Conservation (phyloP, 2,329 filamentous ascomycete species). For the Ophiosphaerella narmari region DNA sequence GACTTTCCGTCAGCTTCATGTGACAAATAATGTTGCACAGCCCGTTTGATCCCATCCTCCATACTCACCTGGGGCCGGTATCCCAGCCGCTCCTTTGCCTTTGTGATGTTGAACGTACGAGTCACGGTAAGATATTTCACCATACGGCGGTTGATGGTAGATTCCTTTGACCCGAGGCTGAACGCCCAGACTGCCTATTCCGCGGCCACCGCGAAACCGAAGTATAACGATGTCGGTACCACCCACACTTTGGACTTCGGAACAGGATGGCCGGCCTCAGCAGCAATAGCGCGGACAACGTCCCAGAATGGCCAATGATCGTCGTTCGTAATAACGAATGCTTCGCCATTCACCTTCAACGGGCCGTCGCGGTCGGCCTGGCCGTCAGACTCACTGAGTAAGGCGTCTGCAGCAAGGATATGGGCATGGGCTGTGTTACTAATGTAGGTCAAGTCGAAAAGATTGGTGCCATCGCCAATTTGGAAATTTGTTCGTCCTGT, state of each 20-base stretch:
- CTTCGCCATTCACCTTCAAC: not conserved
- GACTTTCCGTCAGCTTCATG: too few species aligned
- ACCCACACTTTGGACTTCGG: not conserved
- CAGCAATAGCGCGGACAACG: not conserved
- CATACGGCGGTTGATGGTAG: too few species aligned
- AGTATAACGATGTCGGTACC: not conserved
- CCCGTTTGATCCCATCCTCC: too few species aligned
- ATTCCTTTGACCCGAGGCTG: too few species aligned
- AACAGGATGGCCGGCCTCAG: not conserved
- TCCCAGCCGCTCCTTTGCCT: too few species aligned
- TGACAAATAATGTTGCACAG: too few species aligned
- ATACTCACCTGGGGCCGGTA: too few species aligned
- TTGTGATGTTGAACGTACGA: too few species aligned
- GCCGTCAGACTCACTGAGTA: not conserved
- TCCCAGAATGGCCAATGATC: not conserved
- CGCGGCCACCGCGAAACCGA: too few species aligned
- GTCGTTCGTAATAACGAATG: not conserved
- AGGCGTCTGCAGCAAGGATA: slow-evolving; percentile 46
- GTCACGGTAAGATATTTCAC: too few species aligned
- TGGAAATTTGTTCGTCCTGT: slow-evolving; percentile 55
- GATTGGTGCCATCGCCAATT: slow-evolving; percentile 57
- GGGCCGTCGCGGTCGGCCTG: not conserved
- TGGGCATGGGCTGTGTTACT: slow-evolving; percentile 59
- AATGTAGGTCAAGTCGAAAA: slow-evolving; percentile 60
- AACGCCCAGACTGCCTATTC: too few species aligned